A percentile compares a stretch with the other conserved stretches of the same genome.
These are phyloP conservation scores for Fusarium citri DNA, from an alignment of 2,329 filamentous ascomycete species.

Conservation along the genomic window DNA sequence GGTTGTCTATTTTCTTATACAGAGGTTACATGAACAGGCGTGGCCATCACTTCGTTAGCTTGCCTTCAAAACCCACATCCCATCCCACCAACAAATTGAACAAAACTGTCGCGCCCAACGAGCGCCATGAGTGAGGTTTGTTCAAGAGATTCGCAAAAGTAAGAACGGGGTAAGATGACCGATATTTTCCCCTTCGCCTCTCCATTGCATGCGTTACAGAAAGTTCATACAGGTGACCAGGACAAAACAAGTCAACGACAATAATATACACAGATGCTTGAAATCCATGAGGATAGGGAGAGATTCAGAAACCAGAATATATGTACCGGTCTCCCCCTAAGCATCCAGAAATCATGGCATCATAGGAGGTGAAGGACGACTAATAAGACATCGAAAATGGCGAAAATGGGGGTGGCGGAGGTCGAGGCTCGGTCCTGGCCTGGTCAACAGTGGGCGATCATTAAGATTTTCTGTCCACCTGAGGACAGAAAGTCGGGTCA, in stretches of 20 bases:
- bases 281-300: conserved; percentile 5
- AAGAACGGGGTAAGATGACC: conserved; percentile 22
- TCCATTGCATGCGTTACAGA: conserved; percentile 30
- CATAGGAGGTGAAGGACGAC: conserved; percentile 41
- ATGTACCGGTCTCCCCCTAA: conserved; percentile 15
- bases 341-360: conserved; percentile 27
- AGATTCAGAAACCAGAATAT: conserved; percentile 21
- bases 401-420: conserved; percentile 26
- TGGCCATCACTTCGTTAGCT: conserved; percentile 36
- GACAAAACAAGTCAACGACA: conserved; percentile 32
- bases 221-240: conserved; percentile 34
- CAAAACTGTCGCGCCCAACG: conserved; percentile 18
- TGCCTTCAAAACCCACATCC: conserved; percentile 27
- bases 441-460: conserved; percentile 44
- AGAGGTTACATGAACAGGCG: conserved; percentile 46
- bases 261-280: conserved; percentile 48
- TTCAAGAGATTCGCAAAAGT: conserved; percentile 29
- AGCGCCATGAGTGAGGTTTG: conserved; percentile 29
- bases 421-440: conserved; percentile 37
- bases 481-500: conserved; percentile 35
- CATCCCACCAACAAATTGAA: conserved; percentile 41
- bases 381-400: conserved; percentile 49
- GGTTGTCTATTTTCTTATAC: conserved; percentile 51
- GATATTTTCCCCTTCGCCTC: conserved; percentile 18
- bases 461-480: conserved; percentile 45